Percentiles rank a stretch among this genome's conserved stretches.
Conservation (phyloP, 306 rosid species). For the Rubus idaeus region DNA sequence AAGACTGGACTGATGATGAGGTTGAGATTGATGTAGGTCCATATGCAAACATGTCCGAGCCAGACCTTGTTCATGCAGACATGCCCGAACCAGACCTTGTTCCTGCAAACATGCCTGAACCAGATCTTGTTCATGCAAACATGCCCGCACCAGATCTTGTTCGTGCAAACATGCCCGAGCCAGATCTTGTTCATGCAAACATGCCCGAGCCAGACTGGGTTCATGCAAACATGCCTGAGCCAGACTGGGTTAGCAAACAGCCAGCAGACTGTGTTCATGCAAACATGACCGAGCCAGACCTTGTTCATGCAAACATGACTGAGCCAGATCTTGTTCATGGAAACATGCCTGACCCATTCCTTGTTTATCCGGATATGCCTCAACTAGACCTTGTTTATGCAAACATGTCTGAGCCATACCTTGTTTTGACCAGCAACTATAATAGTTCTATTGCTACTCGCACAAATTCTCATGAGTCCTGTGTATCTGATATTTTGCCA, state of each 20-base stretch:
- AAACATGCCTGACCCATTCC: not conserved
- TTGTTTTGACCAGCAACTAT: not conserved
- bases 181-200: too few species aligned
- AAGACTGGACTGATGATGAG: conserved; percentile 57
- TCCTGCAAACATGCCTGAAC: not conserved
- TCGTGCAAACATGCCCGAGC: too few species aligned
- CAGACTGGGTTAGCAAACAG: too few species aligned
- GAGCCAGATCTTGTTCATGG: not conserved
- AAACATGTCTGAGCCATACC: not conserved
- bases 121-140: not conserved
- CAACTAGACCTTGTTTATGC: not conserved
- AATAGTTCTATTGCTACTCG: not conserved
- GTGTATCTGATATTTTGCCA: not conserved
- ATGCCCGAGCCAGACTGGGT: too few species aligned
- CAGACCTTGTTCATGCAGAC: too few species aligned
- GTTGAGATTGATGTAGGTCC: conserved; percentile 34
- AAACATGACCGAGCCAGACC: not conserved
- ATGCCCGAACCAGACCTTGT: too few species aligned
- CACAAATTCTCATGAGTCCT: not conserved
- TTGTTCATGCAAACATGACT: not conserved
- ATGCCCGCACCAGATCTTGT: not conserved
- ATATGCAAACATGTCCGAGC: not conserved
- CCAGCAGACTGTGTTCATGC: too few species aligned
- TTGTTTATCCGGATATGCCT: not conserved
- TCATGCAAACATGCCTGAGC: too few species aligned